Conservation (phyloP, 139 green algal genomes). For the Picochlorum sp. region DNA sequence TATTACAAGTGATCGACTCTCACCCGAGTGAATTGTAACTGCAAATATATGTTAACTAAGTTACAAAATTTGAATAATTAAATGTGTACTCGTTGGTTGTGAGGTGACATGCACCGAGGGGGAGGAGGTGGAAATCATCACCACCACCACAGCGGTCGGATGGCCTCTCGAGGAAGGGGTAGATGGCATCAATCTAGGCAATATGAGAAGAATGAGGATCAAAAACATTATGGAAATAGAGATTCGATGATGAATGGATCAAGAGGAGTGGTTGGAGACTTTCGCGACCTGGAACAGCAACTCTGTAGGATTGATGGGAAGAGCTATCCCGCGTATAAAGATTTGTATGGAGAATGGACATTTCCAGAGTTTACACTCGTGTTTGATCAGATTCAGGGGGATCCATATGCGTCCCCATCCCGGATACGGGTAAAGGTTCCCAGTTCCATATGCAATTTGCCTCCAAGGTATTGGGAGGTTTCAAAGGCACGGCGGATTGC, state of each 20-base stretch:
- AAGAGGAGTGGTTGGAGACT: background rate
- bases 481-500: slow-evolving; percentile 23
- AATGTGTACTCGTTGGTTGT: background rate
- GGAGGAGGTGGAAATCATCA: background rate
- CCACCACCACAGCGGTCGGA: background rate
- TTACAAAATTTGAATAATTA: background rate
- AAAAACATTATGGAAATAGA: too few relatives aligned
- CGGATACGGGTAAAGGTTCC: slow-evolving; percentile 31
- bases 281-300: background rate
- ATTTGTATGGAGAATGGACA: slow-evolving; percentile 34
- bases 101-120: background rate
- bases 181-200: too few relatives aligned
- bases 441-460: slow-evolving; percentile 4
- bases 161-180: background rate
- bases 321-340: slow-evolving; percentile 41
- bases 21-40: too few relatives aligned
- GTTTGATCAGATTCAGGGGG: slow-evolving; percentile 39
- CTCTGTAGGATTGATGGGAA: slow-evolving; percentile 36
- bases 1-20: too few relatives aligned
- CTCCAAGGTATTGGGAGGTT: slow-evolving; percentile 2
- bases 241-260: too few relatives aligned
- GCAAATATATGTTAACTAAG: too few relatives aligned
- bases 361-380: slow-evolving; percentile 30
- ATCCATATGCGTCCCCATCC: slow-evolving; percentile 29
- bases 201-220: too few relatives aligned